Evolutionary conservation across 805 yeast species (phyloP).

Genomic region (Zygosaccharomyces lentus): DNA sequence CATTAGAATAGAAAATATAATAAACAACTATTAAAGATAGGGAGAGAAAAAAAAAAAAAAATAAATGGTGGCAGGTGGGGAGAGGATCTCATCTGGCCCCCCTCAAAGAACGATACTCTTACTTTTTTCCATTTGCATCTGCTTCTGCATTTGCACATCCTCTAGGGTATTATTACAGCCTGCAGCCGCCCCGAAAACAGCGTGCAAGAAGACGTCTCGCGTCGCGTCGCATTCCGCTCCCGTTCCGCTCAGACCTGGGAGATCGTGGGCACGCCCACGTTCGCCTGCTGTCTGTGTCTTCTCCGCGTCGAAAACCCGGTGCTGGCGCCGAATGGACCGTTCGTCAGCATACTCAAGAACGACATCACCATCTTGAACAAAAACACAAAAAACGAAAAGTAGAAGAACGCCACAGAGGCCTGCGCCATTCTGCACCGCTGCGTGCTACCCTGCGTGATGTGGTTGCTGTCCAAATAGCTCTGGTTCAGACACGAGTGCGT

Average conservation of each 20-base stretch:
- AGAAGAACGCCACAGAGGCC: slow-evolving; percentile 75
- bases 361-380: slow-evolving; percentile 57
- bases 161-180: background rate
- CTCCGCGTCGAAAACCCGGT: slow-evolving; percentile 34
- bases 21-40: too few species aligned
- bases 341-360: slow-evolving; percentile 46
- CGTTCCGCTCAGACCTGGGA: slow-evolving; percentile 63
- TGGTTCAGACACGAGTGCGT: slow-evolving; percentile 79
- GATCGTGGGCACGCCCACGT: slow-evolving; percentile 86
- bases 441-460: slow-evolving; percentile 65
- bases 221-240: too few species aligned
- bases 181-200: background rate
- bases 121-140: too few species aligned
- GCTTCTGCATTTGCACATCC: background rate
- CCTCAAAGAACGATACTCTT: background rate
- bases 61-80: too few species aligned
- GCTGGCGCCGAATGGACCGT: slow-evolving; percentile 25
- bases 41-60: too few species aligned
- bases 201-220: background rate
- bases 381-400: slow-evolving; percentile 75
- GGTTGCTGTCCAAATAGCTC: slow-evolving; percentile 59
- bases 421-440: slow-evolving; percentile 96
- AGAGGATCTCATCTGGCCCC: too few species aligned
- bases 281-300: slow-evolving; percentile 44
- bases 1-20: too few species aligned